These are phyloP conservation scores for Solanum ossicruentum DNA, from an alignment of 257 asterid genomes.

Conservation along the genomic window DNA sequence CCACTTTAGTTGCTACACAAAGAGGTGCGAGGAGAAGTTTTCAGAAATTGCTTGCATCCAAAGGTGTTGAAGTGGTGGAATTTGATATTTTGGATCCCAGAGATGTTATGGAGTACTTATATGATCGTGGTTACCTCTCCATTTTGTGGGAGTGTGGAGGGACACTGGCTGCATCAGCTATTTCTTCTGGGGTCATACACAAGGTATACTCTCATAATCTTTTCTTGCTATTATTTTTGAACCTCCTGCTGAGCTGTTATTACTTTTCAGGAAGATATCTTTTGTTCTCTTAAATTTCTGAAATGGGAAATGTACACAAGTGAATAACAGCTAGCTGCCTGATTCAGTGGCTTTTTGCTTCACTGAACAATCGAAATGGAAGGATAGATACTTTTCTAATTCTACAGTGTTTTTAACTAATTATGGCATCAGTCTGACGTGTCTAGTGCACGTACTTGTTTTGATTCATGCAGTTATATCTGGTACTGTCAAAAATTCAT, in stretches of 20 bases:
- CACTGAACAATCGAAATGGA: not conserved
- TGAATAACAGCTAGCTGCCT: not conserved
- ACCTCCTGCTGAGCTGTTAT: not conserved
- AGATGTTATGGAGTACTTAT: slow-evolving; percentile 73
- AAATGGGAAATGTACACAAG: not conserved
- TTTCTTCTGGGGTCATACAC: slow-evolving; percentile 82
- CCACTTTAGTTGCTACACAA: slow-evolving; percentile 85
- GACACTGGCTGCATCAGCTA: slow-evolving; percentile 88
- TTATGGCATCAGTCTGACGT: not conserved
- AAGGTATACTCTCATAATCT: slow-evolving; percentile 34
- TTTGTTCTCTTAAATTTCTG: not conserved
- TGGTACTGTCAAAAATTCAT: not conserved
- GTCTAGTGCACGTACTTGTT: not conserved
- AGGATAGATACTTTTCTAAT: not conserved
- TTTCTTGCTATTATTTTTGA: not conserved
- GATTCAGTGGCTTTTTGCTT: not conserved
- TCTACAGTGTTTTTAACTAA: not conserved
- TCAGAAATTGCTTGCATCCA: slow-evolving; percentile 86
- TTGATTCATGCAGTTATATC: not conserved
- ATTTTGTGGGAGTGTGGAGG: slow-evolving; percentile 99
- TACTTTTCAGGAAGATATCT: not conserved
- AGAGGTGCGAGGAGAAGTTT: slow-evolving; percentile 89
- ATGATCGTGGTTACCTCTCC: slow-evolving; percentile 89
- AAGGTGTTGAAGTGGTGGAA: slow-evolving; percentile 91
- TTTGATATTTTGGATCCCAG: slow-evolving; percentile 82